Evolutionary conservation across 768 basidiomycete genomes (phyloP).

Genomic region (Trametes cubensis): DNA sequence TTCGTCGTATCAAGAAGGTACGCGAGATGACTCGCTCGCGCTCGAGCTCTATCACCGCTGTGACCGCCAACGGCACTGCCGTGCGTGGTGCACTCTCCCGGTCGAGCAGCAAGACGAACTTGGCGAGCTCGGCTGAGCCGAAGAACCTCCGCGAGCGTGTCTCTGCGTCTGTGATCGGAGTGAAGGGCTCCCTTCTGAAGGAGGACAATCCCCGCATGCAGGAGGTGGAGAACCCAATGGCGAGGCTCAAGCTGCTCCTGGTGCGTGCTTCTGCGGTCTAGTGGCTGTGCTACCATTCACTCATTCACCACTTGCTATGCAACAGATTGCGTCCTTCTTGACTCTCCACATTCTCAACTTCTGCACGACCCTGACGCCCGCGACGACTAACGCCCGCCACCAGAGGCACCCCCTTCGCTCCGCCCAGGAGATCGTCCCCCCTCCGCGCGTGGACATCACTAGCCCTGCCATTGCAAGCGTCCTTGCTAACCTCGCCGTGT

Average conservation of each 20-base stretch:
- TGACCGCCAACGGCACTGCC: conserved; percentile 26
- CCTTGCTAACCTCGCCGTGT: conserved; percentile 56
- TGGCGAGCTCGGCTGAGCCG: conserved; percentile 7
- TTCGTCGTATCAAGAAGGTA: conserved; percentile 69
- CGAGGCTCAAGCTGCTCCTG: conserved; percentile 85
- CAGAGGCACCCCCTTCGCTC: conserved; percentile 36
- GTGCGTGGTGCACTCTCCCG: conserved; percentile 34
- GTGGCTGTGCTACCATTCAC: conserved; percentile 12
- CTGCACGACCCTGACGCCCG: conserved; percentile 82
- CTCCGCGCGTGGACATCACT: conserved; percentile 71
- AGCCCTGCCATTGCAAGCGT: conserved; percentile 60
- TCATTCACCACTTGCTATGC: conserved; percentile 2
- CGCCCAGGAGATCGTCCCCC: conserved; percentile 28
- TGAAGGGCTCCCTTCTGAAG: conserved; percentile 53
- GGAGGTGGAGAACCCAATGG: conserved; percentile 75
- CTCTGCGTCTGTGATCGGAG: conserved; percentile 42
- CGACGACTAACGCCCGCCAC: conserved; percentile 54
- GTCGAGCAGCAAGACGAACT: conserved; percentile 15
- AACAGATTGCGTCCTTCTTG: conserved; percentile 85
- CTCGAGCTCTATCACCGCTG: conserved; percentile 28
- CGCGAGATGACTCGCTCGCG: conserved; percentile 50
- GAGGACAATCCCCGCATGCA: conserved; percentile 48
- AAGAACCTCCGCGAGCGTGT: conserved; percentile 35
- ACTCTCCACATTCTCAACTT: conserved; percentile 91
- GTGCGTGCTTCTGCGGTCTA: conserved; percentile 42